Evolutionary conservation across 2,329 filamentous ascomycete genomes (phyloP), one percentile per base, ranked within the genome.

Genomic region (Acrocalymma vagum): DNA sequence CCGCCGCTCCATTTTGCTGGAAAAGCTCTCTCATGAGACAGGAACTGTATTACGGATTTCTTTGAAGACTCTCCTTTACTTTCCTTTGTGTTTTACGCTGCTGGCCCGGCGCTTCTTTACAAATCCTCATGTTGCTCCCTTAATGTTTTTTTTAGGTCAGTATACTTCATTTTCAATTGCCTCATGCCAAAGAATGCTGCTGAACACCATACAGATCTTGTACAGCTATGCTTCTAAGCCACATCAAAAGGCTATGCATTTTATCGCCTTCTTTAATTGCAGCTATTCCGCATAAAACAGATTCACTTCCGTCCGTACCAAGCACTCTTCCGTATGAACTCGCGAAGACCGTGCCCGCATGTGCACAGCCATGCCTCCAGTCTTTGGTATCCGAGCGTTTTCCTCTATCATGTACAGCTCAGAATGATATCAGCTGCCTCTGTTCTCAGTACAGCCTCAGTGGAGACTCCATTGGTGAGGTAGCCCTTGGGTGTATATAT

Each of bases 201-300:
- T 67, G 48, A 69, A 53, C 21, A 25, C 38, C 43, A 44, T 45
- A 36, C 52, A 66, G 62, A 51, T 57, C 45, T 42, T 65, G 65
- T 68, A 69, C 58, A 53, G 66, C 50, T 70, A 70, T 70, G 67
- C 58, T 64, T 61, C 47, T 67, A 53, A 61, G 65, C 59, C 63
- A 60, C 59, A 51, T 59, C 39, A 61, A 59, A 61, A 62, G 62
- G 59, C 58, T 67, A 63, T 68, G 60, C 60, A 62, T 65, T 42
- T 51, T 63, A 52, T 60, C 60, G 55, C 59, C 63, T 54, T 55
- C 63, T 35, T 35, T 69, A 60, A 64, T 65, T 45, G 48, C 57
- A 54, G 61, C 65, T 43, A 58, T 53, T 45, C 59, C 64, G 26
- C 56, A 63, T 30, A 46, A 52, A 33, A 49, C 60, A 43, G 48